Base-by-base conservation (phyloP, 164 flowering plant genomes). In the Paratinospora sagittata region DNA sequence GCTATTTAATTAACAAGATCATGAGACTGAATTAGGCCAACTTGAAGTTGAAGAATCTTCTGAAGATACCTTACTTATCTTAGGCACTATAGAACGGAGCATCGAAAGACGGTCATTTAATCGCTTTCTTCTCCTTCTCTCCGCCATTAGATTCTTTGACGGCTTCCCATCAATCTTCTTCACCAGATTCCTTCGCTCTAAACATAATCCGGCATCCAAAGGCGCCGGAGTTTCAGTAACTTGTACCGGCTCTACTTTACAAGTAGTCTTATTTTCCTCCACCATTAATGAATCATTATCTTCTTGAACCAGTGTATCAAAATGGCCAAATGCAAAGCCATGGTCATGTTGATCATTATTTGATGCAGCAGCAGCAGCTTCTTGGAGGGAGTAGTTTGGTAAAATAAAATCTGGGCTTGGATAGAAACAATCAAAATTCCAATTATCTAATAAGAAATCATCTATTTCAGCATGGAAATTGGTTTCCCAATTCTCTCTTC, bases 91-190 rank as follows among this genome's bases (percentile, higher is more conserved):
- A 11, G 98, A 91, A 80, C 96, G 78, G 14, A 93, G 90, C 98
- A 93, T 90, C 2, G 92, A 90, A 72, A 93, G 98, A 9, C 98
- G 89, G 69, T 93, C 98, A 72, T 93, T 93, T 39, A 93, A 77
- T 6, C 97, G 74, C 84, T 93, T 93, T 77, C 98, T 81, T 66
- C 98, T 65, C 79, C 97, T 66, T 63, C 98, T 85, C 84, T 93
- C 98, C 0, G 98, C 98, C 98, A 93, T 90, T 24, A 93, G 87
- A 81, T 93, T 93, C 87, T 93, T 93, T 0, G 97, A 91, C 0
- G 93, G 98, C 76, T 87, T 93, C 0, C 97, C 97, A 26, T 81
- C 89, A 41, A 82, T 37, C 73, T 84, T 93, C 85, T 84, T 91
- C 1, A 63, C 72, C 72, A 79, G 69, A 37, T 65, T 85, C 77